phyloP scores from a whole-genome alignment of 352 stramenopile species.

The Phytopythium mirpurense region DNA sequence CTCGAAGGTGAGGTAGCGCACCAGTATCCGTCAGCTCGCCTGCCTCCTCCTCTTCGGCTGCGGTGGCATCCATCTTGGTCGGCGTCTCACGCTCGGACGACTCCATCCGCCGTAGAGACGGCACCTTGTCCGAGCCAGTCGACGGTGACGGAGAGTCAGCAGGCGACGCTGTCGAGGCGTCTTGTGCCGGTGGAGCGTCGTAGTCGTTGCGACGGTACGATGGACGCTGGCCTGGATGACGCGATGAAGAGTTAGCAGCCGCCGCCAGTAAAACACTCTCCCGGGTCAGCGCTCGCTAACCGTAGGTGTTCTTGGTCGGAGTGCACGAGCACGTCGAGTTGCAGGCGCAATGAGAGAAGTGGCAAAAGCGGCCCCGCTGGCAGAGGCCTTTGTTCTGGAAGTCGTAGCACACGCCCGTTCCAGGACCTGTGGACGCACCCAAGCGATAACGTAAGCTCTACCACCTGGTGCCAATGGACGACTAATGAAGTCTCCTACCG shows the following conservation, averaged over 20 bases:
- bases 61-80: conserved; percentile 20
- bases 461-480: background rate
- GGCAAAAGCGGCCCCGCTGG: conserved; percentile 76
- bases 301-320: conserved; percentile 78
- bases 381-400: conserved; percentile 88
- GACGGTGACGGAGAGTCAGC: conserved; percentile 17
- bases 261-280: background rate
- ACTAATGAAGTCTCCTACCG: conserved; percentile 3
- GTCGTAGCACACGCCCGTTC: conserved; percentile 83
- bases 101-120: conserved; percentile 25
- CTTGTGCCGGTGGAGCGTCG: conserved; percentile 65
- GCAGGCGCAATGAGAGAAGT: conserved; percentile 86
- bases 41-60: conserved; percentile 58
- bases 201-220: conserved; percentile 81
- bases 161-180: conserved; percentile 20
- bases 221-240: conserved; percentile 54
- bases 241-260: background rate
- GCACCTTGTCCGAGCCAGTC: conserved; percentile 32
- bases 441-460: background rate
- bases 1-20: conserved; percentile 15
- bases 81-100: conserved; percentile 47
- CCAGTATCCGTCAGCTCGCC: conserved; percentile 61
- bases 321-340: conserved; percentile 85
- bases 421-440: conserved; percentile 19
- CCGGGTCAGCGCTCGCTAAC: conserved; percentile 22